Evolutionary conservation across 106 monocot genomes (phyloP), one percentile per base, ranked within the genome.

Genomic region (Apostasia shenzhenica): DNA sequence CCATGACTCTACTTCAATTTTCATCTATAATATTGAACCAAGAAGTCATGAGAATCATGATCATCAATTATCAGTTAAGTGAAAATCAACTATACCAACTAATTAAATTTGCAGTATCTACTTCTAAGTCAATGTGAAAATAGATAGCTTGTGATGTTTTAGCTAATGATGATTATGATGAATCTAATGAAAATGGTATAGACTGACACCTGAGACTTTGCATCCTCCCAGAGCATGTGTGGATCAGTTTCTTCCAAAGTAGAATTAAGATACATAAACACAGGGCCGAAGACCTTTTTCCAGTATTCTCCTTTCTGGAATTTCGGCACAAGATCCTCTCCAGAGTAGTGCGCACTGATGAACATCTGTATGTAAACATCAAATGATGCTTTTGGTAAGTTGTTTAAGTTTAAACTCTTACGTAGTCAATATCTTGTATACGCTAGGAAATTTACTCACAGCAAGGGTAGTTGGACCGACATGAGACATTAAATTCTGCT

Each of bases 401-500:
- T 26, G 26, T 26, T 26, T 26, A 26, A 26, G 26, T 26, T 26
- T 26, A 26, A 26, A 26, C 26, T 26, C 26, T 26, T 26, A 26
- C 26, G 26, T 26, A 26, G 26, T 26, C 26, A 40, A 5, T 4
- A 14, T 39, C 49, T 4, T 51, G n/a, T 56, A 56, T 12, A 56
- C 4, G 3, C 56, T 14, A 43, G 11, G 8, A 26, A 76, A 14
- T 10, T 9, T 51, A 78, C 93, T 86, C 78, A 94, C 93, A 70
- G 93, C 83, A 50, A 94, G 93, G 42, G 76, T 86, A 38, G 81
- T 89, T 5, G 93, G 93, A 63, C 94, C 91, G 14, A 86, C 86
- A 76, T 94, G 93, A 76, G 93, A 94, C 43, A 86, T 94, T 40
- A 94, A 75, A 61, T 87, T 76, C 69, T 94, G 93, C 73, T 90